A percentile compares a stretch with the other conserved stretches of the same genome.
Evolutionary conservation across 78 protist genomes (phyloP).

Genomic region (Guillardia theta): DNA sequence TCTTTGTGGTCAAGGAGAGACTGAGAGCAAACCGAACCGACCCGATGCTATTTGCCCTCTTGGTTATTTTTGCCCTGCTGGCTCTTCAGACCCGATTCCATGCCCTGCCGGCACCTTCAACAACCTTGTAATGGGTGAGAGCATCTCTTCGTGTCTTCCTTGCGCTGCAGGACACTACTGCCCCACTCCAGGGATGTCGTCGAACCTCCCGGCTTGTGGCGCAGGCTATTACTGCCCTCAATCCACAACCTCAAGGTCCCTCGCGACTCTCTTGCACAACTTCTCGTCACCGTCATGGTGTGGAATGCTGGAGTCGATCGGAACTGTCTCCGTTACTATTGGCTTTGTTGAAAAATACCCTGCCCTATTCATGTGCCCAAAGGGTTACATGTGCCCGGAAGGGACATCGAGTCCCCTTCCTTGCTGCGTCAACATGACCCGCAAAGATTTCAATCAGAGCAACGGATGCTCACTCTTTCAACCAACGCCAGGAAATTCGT

Average conservation of each 20-base stretch:
- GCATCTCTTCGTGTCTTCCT: background rate
- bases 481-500: background rate
- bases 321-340: too few relatives aligned
- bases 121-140: background rate
- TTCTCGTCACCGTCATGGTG: too few relatives aligned
- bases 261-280: too few relatives aligned
- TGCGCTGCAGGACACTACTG: background rate
- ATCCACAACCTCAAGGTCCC: too few relatives aligned
- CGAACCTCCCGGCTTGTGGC: too few relatives aligned
- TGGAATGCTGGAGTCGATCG: too few relatives aligned
- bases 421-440: too few relatives aligned
- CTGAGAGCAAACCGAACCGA: too few relatives aligned
- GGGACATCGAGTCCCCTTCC: background rate
- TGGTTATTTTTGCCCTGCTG: constrained; percentile 59
- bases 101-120: constrained; percentile 45
- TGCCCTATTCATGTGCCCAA: background rate
- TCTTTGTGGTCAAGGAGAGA: too few relatives aligned
- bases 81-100: background rate
- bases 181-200: too few relatives aligned
- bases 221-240: too few relatives aligned
- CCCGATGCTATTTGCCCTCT: constrained; percentile 48
- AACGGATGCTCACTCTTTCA: background rate
- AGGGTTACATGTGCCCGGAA: background rate
- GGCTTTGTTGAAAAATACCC: background rate
- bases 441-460: too few relatives aligned